These are phyloP conservation scores for Mycena indigotica DNA, from an alignment of 768 basidiomycete genomes.

Conservation along the genomic window DNA sequence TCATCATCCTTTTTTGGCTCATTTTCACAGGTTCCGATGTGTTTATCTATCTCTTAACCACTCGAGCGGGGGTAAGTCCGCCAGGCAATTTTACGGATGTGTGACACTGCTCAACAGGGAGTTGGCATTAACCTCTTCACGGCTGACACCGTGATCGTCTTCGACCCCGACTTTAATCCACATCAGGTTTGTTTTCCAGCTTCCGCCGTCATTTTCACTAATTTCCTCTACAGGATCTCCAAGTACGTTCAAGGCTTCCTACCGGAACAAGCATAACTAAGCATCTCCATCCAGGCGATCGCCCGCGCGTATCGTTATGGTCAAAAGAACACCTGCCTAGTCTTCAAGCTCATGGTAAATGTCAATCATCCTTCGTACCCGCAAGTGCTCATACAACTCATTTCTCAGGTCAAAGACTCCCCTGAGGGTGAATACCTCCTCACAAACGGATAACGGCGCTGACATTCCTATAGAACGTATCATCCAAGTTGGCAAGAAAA, in stretches of 20 bases:
- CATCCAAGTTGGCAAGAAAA: conserved; percentile 92
- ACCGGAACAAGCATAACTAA: too few relatives aligned
- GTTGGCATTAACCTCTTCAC: conserved; percentile 88
- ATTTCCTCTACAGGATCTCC: conserved; percentile 64
- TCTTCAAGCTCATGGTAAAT: conserved; percentile 91
- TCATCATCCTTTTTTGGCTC: background rate
- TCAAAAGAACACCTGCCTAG: conserved; percentile 90
- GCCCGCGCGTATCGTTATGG: conserved; percentile 93
- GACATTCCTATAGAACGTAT: conserved; percentile 72
- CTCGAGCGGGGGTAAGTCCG: conserved; percentile 74
- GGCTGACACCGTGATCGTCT: conserved; percentile 92
- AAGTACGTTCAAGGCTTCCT: too few relatives aligned
- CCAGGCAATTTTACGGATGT: background rate
- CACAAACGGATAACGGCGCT: background rate
- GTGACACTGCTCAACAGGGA: conserved; percentile 45
- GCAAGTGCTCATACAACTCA: background rate
- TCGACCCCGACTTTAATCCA: conserved; percentile 98
- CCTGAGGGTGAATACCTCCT: conserved; percentile 66
- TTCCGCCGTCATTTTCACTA: background rate
- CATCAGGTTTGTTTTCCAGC: conserved; percentile 55
- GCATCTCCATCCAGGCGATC: too few relatives aligned
- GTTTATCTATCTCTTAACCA: conserved; percentile 90
- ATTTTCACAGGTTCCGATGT: conserved; percentile 64
- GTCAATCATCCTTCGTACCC: too few relatives aligned
- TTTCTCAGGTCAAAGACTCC: conserved; percentile 66